phyloP scores from a whole-genome alignment of 805 yeast genomes.

The Yarrowia porcina region DNA sequence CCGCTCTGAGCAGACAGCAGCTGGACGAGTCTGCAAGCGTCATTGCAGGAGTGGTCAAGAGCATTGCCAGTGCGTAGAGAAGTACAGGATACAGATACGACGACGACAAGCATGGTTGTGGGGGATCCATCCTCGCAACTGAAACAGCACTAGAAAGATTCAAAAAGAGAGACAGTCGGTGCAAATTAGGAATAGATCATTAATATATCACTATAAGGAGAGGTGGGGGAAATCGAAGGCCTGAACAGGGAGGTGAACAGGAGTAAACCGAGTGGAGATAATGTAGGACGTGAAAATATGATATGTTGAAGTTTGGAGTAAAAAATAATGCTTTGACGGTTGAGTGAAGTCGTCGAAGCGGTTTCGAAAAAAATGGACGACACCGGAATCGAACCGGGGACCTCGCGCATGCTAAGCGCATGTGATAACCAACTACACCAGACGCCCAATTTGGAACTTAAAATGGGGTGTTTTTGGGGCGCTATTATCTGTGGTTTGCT shows the following conservation, averaged over 20 bases:
- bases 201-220: not conserved
- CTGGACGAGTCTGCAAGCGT: constrained; percentile 1
- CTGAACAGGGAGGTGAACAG: no score
- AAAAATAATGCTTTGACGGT: no score
- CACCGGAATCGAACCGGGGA: constrained; percentile 19
- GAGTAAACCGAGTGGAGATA: no score
- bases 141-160: not conserved
- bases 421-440: constrained; percentile 16
- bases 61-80: not conserved
- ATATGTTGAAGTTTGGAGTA: no score
- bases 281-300: no score
- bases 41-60: constrained; percentile 11
- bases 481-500: not conserved
- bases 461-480: no score
- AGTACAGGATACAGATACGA: not conserved
- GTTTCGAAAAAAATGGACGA: constrained; percentile 7
- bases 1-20: not conserved
- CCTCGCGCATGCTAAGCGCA: constrained; percentile 19
- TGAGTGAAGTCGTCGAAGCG: no score
- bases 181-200: constrained; percentile 13
- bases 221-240: no score
- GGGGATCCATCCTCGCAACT: not conserved
- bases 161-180: not conserved
- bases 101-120: constrained; percentile 4
- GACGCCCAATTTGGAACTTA: no score